These are phyloP conservation scores for Rhizopogon roseolus DNA, from an alignment of 768 basidiomycete species.

Conservation along the genomic window DNA sequence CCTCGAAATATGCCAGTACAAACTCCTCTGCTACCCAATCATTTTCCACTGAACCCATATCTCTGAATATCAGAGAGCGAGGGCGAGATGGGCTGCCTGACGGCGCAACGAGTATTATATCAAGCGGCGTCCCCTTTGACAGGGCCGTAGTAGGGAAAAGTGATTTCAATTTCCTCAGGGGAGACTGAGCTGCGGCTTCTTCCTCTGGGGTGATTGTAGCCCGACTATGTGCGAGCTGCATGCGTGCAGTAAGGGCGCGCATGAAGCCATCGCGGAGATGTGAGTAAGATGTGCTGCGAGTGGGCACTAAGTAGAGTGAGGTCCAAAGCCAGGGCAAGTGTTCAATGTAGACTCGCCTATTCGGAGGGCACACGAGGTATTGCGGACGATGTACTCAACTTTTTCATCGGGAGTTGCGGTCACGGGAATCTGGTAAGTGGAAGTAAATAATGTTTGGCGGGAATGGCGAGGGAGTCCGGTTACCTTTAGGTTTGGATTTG, in stretches of 20 bases:
- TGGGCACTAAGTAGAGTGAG: conserved; percentile 53
- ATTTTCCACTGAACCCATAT: conserved; percentile 66
- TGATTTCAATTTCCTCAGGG: conserved; percentile 68
- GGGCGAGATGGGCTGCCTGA: conserved; percentile 35
- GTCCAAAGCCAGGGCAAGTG: background rate
- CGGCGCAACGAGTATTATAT: conserved; percentile 63
- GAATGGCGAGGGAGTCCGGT: conserved; percentile 7
- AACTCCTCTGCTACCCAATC: conserved; percentile 76
- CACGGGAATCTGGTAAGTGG: conserved; percentile 41
- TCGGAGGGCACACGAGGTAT: conserved; percentile 66
- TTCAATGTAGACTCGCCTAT: conserved; percentile 46
- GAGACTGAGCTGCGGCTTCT: conserved; percentile 51
- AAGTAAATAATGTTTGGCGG: background rate
- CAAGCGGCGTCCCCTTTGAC: conserved; percentile 61
- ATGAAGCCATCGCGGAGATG: conserved; percentile 84
- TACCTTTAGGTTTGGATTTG: conserved; percentile 59
- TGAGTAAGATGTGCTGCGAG: conserved; percentile 68
- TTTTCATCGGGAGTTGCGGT: conserved; percentile 64
- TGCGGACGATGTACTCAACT: conserved; percentile 59
- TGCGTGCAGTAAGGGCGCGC: conserved; percentile 61
- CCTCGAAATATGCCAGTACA: conserved; percentile 71
- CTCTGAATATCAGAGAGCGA: conserved; percentile 60
- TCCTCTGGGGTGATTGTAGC: conserved; percentile 55
- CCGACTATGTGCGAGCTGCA: conserved; percentile 46
- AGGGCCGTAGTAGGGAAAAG: conserved; percentile 71